Evolutionary conservation across 208 protist genomes (phyloP).

Genomic region (Trichomonas vaginalis): DNA sequence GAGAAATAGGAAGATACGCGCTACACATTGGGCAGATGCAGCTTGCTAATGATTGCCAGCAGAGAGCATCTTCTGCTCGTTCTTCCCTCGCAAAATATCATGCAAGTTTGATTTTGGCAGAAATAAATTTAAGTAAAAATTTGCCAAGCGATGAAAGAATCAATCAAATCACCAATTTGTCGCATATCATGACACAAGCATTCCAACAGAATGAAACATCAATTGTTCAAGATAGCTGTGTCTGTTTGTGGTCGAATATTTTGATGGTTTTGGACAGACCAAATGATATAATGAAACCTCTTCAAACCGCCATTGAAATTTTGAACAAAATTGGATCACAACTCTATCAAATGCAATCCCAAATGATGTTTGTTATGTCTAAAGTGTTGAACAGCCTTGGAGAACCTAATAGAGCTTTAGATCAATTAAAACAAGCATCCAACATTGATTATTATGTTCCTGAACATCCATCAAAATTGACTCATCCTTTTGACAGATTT

Average conservation of each 20-base stretch:
- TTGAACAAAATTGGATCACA: background rate
- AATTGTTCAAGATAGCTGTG: background rate
- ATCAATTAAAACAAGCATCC: background rate
- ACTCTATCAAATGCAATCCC: background rate
- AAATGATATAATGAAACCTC: background rate
- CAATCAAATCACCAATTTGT: background rate
- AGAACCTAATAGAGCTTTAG: background rate
- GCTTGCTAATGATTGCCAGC: background rate
- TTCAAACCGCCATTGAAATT: background rate
- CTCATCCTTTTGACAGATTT: conserved; percentile 10
- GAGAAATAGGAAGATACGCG: background rate
- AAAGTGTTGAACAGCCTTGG: background rate
- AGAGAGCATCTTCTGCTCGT: background rate
- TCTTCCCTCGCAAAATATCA: background rate
- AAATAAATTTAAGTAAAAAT: background rate
- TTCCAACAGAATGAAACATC: background rate
- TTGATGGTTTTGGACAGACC: background rate
- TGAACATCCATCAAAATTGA: background rate
- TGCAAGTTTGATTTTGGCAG: background rate
- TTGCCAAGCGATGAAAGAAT: background rate
- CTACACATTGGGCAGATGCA: background rate
- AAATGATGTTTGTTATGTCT: background rate
- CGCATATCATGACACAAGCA: background rate
- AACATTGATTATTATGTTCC: background rate
- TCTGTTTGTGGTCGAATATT: background rate